Evolutionary conservation across 257 asterid genomes (phyloP), one percentile per base, ranked within the genome.

Genomic region (Eucommia ulmoides): DNA sequence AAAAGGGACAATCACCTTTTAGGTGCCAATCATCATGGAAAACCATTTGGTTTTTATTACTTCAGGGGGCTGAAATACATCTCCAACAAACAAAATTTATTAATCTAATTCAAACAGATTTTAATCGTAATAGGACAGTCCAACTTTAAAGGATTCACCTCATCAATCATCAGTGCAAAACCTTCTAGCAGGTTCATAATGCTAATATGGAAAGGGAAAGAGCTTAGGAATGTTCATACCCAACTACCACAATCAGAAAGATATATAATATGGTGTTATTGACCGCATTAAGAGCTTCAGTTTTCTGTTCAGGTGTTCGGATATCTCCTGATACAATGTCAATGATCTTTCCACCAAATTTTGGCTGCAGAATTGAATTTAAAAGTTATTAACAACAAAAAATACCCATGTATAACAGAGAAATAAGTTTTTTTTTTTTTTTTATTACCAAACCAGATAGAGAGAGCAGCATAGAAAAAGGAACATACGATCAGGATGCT

Each of bases 401-500:
- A 29, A 29, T 5, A 29, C 38, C 7, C 7, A 5, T 5, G 8
- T 12, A 29, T 29, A 5, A 29, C 8, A 29, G 38, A 12, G 12
- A 5, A 12, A 7, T 5, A 29, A 7, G 8, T 29, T 5, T 29
- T 29, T 5, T 29, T 29, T 5, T 29, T 29, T 7, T 5, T 29
- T 5, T 29, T 5, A 29, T 29, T 29, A 29, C 12, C 7, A 29
- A 29, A 29, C 38, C 38, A 12, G 12, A 29, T 29, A 29, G 7
- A 12, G 38, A 7, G 38, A 12, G 38, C 8, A 29, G 12, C 38
- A 29, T 5, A 29, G 38, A 29, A 29, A 29, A 29, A 29, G 38
- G 8, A 29, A 65, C 86, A 21, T 73, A 84, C 95, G 69, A 84
- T 78, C 59, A 84, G 67, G 26, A 84, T 58, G 70, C 82, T 73